A percentile compares a stretch with the other conserved stretches of the same genome.
phyloP scores from a whole-genome alignment of 1,284 basidiomycete species.

The Cryptococcus jaspeensis region DNA sequence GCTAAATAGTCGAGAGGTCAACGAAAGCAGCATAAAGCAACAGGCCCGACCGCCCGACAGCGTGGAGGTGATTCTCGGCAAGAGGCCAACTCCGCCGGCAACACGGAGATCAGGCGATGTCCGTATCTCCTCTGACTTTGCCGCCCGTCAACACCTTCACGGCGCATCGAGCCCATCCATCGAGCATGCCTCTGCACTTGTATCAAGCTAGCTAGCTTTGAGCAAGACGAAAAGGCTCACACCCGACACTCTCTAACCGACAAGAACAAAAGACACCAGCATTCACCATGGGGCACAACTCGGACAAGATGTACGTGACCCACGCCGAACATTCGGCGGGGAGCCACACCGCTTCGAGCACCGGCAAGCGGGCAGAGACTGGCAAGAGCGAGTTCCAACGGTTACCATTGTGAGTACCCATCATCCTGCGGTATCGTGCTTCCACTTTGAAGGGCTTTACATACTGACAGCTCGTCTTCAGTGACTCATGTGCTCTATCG shows the following conservation, averaged over 20 bases:
- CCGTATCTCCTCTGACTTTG: no score
- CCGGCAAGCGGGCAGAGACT: constrained; percentile 41
- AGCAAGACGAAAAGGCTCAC: neutral
- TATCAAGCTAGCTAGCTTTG: neutral
- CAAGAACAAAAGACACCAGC: neutral
- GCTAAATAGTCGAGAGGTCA: no score
- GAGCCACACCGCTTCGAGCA: constrained; percentile 43
- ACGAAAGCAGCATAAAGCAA: no score
- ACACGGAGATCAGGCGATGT: no score
- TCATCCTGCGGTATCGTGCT: neutral
- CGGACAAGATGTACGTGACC: constrained; percentile 52
- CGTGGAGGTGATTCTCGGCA: no score
- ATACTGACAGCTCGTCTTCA: constrained; percentile 5
- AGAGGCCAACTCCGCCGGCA: no score
- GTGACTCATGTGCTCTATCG: constrained; percentile 86
- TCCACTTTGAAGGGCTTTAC: neutral
- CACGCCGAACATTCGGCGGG: constrained; percentile 51
- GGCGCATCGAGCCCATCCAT: neutral
- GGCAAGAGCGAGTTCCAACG: constrained; percentile 46
- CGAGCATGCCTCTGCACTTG: neutral
- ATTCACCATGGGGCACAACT: constrained; percentile 49
- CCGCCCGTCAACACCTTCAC: no score
- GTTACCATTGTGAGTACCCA: constrained; percentile 47
- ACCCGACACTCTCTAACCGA: neutral
- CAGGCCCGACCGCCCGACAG: no score